phyloP scores from a whole-genome alignment of 2,329 filamentous ascomycete genomes.

The Alternaria ventricosa region DNA sequence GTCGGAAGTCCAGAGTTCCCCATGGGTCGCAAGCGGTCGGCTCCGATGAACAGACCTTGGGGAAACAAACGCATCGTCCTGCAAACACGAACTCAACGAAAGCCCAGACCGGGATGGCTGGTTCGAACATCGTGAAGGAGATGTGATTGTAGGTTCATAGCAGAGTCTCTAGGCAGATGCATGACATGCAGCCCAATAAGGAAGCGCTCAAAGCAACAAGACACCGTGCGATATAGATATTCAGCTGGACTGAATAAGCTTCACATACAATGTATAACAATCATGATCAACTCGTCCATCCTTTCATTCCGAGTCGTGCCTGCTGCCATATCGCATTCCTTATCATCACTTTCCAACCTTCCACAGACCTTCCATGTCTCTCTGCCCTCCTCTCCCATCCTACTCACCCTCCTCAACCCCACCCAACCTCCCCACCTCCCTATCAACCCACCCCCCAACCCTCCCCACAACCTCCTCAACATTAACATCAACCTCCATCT shows the following conservation, averaged over 20 bases:
- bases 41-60: background rate
- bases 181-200: background rate
- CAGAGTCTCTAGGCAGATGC: background rate
- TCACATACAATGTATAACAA: background rate
- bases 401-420: background rate
- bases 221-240: background rate
- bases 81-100: background rate
- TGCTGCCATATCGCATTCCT: background rate
- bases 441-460: conserved; percentile 4
- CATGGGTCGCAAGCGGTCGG: background rate
- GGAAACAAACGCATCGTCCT: background rate
- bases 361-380: no score
- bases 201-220: background rate
- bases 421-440: conserved; percentile 1
- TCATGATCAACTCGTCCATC: background rate
- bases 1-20: background rate
- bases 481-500: background rate
- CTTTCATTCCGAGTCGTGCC: background rate
- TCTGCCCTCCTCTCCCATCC: background rate
- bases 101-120: background rate
- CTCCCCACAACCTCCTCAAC: background rate
- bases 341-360: no score
- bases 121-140: background rate
- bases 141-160: background rate
- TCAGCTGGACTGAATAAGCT: background rate